Evolutionary conservation across 495 filamentous ascomycete genomes (phyloP).

Genomic region (Penicillium subrubescens): DNA sequence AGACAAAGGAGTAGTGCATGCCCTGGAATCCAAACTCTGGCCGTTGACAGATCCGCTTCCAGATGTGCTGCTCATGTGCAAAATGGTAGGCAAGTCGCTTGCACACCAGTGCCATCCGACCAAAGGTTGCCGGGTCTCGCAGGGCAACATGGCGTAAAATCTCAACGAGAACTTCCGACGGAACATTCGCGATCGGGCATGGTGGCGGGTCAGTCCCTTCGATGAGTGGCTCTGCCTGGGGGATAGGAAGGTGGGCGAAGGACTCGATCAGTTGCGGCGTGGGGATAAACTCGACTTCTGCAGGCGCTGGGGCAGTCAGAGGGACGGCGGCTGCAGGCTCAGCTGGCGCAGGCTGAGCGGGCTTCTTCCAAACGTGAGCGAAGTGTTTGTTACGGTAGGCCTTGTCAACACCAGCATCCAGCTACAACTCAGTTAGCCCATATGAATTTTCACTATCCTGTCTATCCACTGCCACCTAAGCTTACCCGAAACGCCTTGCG

Average conservation of each 20-base stretch:
- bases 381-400: conserved; percentile 91
- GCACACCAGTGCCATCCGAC: conserved; percentile 80
- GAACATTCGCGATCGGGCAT: conserved; percentile 76
- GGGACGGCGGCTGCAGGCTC: conserved; percentile 53
- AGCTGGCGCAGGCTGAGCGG: conserved; percentile 56
- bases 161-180: conserved; percentile 79
- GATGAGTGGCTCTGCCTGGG: conserved; percentile 54
- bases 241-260: conserved; percentile 69
- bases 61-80: conserved; percentile 82
- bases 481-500: conserved; percentile 82
- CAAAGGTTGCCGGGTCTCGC: conserved; percentile 76
- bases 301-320: conserved; percentile 53
- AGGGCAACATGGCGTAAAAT: conserved; percentile 71
- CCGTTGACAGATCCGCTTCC: conserved; percentile 74
- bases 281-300: conserved; percentile 48
- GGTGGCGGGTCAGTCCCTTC: conserved; percentile 69
- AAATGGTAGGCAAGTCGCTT: conserved; percentile 85
- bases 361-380: conserved; percentile 58
- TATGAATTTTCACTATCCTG: conserved; percentile 8
- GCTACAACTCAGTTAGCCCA: conserved; percentile 46
- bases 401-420: conserved; percentile 82
- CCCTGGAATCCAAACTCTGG: conserved; percentile 73
- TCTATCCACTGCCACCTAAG: conserved; percentile 7
- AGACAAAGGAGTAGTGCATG: conserved; percentile 82
- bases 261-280: conserved; percentile 71